These are phyloP conservation scores for Trichosporon sp. DNA, from an alignment of 1,284 basidiomycete species.

Conservation along the genomic window DNA sequence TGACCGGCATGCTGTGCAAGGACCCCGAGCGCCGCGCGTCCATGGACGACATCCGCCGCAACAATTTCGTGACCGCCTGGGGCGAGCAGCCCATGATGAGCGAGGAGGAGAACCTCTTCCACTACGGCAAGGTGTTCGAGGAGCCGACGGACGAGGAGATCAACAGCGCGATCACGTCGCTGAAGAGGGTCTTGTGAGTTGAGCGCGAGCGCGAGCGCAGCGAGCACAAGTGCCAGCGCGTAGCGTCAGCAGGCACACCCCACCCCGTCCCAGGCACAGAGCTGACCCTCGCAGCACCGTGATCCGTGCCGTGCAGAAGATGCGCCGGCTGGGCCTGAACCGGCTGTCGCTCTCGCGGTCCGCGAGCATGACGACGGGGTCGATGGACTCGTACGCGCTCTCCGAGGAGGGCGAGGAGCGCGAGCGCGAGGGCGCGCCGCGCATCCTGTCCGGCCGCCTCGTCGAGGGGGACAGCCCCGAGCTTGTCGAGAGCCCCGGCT, in stretches of 20 bases:
- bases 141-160: constrained; percentile 51
- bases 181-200: constrained; percentile 46
- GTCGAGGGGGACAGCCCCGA: constrained; percentile 3
- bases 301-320: constrained; percentile 48
- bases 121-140: constrained; percentile 47
- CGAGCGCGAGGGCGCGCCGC: background rate
- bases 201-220: no score
- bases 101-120: constrained; percentile 48
- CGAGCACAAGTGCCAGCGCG: no score
- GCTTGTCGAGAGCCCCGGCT: constrained; percentile 10
- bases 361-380: constrained; percentile 27
- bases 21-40: constrained; percentile 43
- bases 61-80: constrained; percentile 49
- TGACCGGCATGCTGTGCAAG: constrained; percentile 48
- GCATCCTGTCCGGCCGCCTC: background rate
- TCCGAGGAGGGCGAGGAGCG: constrained; percentile 10
- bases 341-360: constrained; percentile 18
- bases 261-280: background rate
- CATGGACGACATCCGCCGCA: constrained; percentile 47
- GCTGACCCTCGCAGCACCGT: constrained; percentile 34
- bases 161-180: constrained; percentile 41
- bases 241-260: no score
- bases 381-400: constrained; percentile 44
- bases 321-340: constrained; percentile 10
- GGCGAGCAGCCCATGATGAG: constrained; percentile 41